A percentile compares a stretch with the other conserved stretches of the same genome.
Evolutionary conservation across 495 filamentous ascomycete species (phyloP).

Genomic region (Neurospora terricola): DNA sequence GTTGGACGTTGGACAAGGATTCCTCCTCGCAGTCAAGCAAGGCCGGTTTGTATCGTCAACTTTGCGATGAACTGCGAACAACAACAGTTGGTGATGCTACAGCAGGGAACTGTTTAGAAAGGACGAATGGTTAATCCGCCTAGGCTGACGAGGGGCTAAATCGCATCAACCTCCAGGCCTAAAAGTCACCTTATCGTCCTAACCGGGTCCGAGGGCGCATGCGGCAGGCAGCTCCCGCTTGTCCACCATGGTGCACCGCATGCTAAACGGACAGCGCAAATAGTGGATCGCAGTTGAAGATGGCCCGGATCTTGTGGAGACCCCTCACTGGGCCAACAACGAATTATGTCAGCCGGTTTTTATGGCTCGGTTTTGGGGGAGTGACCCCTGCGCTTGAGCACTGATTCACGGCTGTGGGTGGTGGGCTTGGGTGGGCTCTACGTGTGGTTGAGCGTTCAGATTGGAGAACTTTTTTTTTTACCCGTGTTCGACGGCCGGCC

Average conservation of each 20-base stretch:
- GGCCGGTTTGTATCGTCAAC: background rate
- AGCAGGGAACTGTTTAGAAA: background rate
- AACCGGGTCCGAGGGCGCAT: background rate
- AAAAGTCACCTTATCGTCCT: background rate
- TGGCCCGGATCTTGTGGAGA: background rate
- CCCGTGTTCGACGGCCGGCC: constrained; percentile 13
- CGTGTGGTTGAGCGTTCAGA: constrained; percentile 8
- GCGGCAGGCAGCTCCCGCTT: background rate
- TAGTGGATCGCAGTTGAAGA: background rate
- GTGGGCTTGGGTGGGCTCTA: background rate
- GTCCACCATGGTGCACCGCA: background rate
- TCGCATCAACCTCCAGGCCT: background rate
- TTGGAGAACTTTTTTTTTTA: constrained; percentile 27
- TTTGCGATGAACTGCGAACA: background rate
- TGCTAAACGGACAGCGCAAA: background rate
- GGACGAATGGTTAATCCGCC: background rate
- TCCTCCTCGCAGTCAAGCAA: background rate
- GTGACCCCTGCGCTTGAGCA: constrained; percentile 14
- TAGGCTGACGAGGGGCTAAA: background rate
- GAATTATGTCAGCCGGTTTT: constrained; percentile 16
- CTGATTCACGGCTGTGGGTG: background rate
- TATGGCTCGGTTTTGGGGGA: background rate
- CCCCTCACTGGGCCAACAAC: background rate
- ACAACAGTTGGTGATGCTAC: background rate
- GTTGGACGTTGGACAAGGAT: constrained; percentile 1